These are phyloP conservation scores for Murraya koenigii DNA, from an alignment of 345 rosid species.

Conservation along the genomic window DNA sequence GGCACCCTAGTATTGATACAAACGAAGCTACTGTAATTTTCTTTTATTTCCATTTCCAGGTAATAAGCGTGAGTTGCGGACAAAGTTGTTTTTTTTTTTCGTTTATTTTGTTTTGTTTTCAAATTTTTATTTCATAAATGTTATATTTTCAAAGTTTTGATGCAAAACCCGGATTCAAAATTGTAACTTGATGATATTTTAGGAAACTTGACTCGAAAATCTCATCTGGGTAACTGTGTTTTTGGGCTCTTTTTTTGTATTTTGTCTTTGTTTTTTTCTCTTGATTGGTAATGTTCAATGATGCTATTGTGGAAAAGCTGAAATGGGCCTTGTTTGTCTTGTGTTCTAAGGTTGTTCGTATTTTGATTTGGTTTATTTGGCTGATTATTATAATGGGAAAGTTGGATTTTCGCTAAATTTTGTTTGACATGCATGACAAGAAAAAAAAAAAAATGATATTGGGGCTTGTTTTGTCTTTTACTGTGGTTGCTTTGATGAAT, in stretches of 20 bases:
- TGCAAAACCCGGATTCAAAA: constrained; percentile 10
- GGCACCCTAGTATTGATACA: constrained; percentile 19
- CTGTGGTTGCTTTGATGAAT: constrained; percentile 17
- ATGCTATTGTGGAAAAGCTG: constrained; percentile 9
- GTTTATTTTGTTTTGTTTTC: not conserved
- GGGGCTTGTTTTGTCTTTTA: constrained; percentile 21
- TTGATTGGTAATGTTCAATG: constrained; percentile 13
- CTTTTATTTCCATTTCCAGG: constrained; percentile 26
- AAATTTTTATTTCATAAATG: not conserved
- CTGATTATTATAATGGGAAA: constrained; percentile 14
- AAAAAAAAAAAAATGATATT: not conserved
- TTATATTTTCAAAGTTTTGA: not conserved
- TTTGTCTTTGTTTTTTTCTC: constrained; percentile 1
- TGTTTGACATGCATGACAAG: constrained; percentile 16
- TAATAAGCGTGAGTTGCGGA: constrained; percentile 25
- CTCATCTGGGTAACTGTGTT: constrained; percentile 27
- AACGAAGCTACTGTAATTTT: constrained; percentile 16
- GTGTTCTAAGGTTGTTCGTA: not conserved
- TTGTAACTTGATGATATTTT: constrained; percentile 9
- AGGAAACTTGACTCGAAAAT: constrained; percentile 20
- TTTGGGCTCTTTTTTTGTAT: not conserved
- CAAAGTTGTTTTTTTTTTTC: not conserved
- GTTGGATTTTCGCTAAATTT: constrained; percentile 12
- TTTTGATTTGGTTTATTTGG: constrained; percentile 19
- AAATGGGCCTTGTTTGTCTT: constrained; percentile 7